Evolutionary conservation across 805 yeast genomes (phyloP).

Genomic region (Scheffersomyces spartinae): DNA sequence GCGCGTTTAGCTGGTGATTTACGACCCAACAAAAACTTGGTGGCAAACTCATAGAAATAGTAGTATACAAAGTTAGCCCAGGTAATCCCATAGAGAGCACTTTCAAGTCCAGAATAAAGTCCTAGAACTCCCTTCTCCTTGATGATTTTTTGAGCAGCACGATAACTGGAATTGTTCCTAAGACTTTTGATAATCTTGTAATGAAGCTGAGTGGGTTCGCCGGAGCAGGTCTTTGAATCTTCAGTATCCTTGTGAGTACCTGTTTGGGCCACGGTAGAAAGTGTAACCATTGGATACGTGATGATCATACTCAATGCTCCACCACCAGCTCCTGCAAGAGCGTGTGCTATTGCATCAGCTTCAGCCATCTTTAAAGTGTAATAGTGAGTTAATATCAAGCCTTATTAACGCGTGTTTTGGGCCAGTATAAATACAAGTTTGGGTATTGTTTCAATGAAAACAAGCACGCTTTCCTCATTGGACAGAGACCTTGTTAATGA

Average conservation of each 20-base stretch:
- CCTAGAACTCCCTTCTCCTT: slow-evolving; percentile 54
- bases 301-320: slow-evolving; percentile 81
- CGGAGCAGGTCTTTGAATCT: slow-evolving; percentile 4
- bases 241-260: slow-evolving; percentile 18
- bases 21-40: slow-evolving; percentile 29
- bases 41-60: slow-evolving; percentile 75
- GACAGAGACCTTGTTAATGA: too few relatives aligned
- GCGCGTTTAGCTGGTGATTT: slow-evolving; percentile 11
- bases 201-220: slow-evolving; percentile 4
- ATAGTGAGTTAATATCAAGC: neutral
- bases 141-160: slow-evolving; percentile 31
- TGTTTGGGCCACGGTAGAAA: slow-evolving; percentile 83
- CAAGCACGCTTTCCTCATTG: too few relatives aligned
- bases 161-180: slow-evolving; percentile 8
- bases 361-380: slow-evolving; percentile 14
- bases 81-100: slow-evolving; percentile 79
- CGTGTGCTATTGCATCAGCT: slow-evolving; percentile 59
- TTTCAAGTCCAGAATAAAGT: slow-evolving; percentile 75
- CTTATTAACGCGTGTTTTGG: neutral
- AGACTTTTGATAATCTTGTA: slow-evolving; percentile 8
- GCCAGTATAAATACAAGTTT: neutral
- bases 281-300: slow-evolving; percentile 81
- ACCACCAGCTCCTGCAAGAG: slow-evolving; percentile 90
- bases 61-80: slow-evolving; percentile 83
- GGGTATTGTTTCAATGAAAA: too few relatives aligned